These are phyloP conservation scores for Penicillium fimorum DNA, from an alignment of 495 filamentous ascomycete species.

Conservation along the genomic window DNA sequence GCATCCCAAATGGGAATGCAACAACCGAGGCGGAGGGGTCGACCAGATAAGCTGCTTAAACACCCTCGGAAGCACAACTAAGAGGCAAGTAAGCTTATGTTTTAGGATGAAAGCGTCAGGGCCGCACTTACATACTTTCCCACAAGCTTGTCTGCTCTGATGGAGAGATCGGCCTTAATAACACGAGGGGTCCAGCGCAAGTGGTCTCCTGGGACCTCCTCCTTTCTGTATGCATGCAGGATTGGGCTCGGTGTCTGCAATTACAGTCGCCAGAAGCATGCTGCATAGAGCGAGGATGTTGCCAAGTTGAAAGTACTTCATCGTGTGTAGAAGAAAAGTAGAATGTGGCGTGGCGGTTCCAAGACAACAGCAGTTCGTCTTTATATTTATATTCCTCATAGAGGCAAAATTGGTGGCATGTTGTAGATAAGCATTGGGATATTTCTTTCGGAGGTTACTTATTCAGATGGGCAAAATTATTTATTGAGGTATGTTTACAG, in stretches of 20 bases:
- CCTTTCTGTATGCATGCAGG: background rate
- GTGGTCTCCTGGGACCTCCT: background rate
- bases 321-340: background rate
- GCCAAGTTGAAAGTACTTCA: conserved; percentile 10
- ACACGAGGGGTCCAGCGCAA: background rate
- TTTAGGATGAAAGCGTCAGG: background rate
- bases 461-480: background rate
- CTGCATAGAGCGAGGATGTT: background rate
- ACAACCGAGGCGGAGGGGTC: background rate
- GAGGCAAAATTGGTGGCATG: background rate
- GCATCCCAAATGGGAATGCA: background rate
- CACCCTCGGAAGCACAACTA: background rate
- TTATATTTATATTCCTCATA: background rate
- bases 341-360: background rate
- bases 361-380: background rate
- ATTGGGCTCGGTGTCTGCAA: background rate
- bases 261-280: background rate
- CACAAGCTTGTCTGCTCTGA: background rate
- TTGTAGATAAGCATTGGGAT: background rate
- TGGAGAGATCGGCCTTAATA: background rate
- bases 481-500: conserved; percentile 3
- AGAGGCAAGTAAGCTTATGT: background rate
- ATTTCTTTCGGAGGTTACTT: background rate
- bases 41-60: background rate
- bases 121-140: background rate